Evolutionary conservation across 2,329 filamentous ascomycete species (phyloP).

Genomic region (Ophiostoma sp.): DNA sequence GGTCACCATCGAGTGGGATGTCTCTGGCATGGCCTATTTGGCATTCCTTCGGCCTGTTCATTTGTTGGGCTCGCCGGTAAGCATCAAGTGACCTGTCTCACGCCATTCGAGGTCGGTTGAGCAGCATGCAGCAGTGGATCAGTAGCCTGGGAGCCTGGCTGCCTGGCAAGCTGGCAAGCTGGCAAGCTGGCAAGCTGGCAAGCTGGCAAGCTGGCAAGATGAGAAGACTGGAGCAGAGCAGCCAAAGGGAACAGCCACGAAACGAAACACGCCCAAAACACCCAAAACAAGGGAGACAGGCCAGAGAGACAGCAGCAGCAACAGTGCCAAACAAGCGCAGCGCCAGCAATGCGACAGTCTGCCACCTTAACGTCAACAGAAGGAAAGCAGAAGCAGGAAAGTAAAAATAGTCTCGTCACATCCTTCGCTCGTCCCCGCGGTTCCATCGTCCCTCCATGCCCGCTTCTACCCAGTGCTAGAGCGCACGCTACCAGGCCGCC

Average conservation of each 20-base stretch:
- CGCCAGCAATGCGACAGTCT: neutral
- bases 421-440: conserved; percentile 2
- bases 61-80: too few relatives aligned
- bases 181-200: neutral
- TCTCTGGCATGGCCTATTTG: too few relatives aligned
- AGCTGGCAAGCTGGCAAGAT: neutral
- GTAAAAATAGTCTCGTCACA: conserved; percentile 1
- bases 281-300: too few relatives aligned
- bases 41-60: too few relatives aligned
- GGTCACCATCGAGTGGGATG: too few relatives aligned
- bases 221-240: neutral
- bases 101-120: too few relatives aligned
- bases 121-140: too few relatives aligned
- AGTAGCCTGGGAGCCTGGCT: too few relatives aligned
- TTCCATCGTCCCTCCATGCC: conserved; percentile 9
- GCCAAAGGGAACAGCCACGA: neutral
- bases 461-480: neutral
- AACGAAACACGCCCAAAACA: neutral
- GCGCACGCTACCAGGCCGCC: conserved; percentile 5
- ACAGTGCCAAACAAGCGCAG: neutral
- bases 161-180: too few relatives aligned
- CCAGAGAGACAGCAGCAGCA: neutral
- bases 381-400: too few relatives aligned
- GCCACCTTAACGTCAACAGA: neutral
- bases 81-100: too few relatives aligned